Conservation (phyloP, 2,329 filamentous ascomycete genomes). For the Trichoderma asperellum region DNA sequence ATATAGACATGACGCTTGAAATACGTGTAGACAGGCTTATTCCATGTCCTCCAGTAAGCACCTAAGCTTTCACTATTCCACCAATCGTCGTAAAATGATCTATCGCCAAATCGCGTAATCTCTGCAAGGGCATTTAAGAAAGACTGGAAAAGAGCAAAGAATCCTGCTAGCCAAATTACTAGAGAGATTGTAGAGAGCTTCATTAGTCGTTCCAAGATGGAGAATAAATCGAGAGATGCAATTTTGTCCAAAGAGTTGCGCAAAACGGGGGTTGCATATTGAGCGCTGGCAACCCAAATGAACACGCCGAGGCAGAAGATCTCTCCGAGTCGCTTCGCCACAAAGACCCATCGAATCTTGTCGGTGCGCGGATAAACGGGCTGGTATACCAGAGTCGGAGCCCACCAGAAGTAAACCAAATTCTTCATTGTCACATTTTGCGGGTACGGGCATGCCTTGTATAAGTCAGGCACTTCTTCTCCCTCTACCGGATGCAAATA, state of each 20-base stretch:
- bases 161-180: slow-evolving; percentile 95
- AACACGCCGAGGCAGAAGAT: slow-evolving; percentile 78
- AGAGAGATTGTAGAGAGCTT: slow-evolving; percentile 95
- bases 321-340: slow-evolving; percentile 80
- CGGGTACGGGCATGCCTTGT: slow-evolving; percentile 83
- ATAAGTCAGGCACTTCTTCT: slow-evolving; percentile 78
- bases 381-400: slow-evolving; percentile 94
- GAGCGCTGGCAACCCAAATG: slow-evolving; percentile 93
- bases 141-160: slow-evolving; percentile 95
- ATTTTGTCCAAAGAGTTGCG: slow-evolving; percentile 90
- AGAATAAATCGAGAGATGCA: slow-evolving; percentile 74
- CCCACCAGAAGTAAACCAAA: slow-evolving; percentile 96
- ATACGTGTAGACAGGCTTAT: slow-evolving; percentile 95
- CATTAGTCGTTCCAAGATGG: slow-evolving; percentile 86
- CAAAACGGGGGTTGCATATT: slow-evolving; percentile 90
- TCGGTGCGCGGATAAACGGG: slow-evolving; percentile 89
- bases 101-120: slow-evolving; percentile 85
- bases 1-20: slow-evolving; percentile 95
- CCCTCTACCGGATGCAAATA: slow-evolving; percentile 75
- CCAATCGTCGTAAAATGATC: slow-evolving; percentile 96
- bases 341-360: slow-evolving; percentile 83
- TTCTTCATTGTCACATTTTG: slow-evolving; percentile 87
- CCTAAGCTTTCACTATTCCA: slow-evolving; percentile 92
- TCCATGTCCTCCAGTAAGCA: slow-evolving; percentile 94
- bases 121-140: slow-evolving; percentile 90